Conservation (phyloP, 331 rosid genomes). For the Prunus yedoensis region DNA sequence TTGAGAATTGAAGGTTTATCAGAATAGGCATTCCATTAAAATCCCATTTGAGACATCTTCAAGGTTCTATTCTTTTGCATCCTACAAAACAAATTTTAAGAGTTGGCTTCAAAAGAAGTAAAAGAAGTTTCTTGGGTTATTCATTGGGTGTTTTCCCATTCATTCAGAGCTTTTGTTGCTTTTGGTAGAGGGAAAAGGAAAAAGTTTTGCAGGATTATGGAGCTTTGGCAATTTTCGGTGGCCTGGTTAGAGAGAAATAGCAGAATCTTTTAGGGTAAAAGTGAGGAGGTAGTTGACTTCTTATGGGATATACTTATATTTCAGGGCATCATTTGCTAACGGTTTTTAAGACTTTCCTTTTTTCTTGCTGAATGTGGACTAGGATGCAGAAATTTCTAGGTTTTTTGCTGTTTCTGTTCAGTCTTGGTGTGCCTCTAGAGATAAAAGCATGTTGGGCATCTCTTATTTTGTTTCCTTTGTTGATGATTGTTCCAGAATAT, state of each 20-base stretch:
- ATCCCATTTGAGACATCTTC: neutral
- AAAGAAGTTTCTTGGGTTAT: neutral
- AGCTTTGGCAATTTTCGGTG: neutral
- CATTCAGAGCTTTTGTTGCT: neutral
- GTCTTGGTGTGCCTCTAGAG: neutral
- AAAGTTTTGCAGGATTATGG: neutral
- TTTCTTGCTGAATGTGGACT: neutral
- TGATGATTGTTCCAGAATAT: neutral
- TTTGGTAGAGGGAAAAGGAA: neutral
- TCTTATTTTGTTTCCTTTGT: neutral
- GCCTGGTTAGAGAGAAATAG: neutral
- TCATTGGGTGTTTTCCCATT: neutral
- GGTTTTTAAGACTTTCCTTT: neutral
- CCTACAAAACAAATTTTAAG: neutral
- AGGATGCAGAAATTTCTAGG: neutral
- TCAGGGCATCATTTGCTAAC: neutral
- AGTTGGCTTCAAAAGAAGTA: conserved; percentile 1
- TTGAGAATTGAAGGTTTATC: conserved; percentile 11
- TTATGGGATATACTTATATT: neutral
- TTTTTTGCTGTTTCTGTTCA: neutral
- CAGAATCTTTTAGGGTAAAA: neutral
- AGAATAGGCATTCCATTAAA: neutral
- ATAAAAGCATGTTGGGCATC: neutral
- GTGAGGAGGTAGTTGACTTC: neutral
- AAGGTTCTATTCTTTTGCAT: neutral